A percentile compares a stretch with the other conserved stretches of the same genome.
Evolutionary conservation across 192 early-diverging fungal genomes (phyloP).

Genomic region (Backusella westeae): DNA sequence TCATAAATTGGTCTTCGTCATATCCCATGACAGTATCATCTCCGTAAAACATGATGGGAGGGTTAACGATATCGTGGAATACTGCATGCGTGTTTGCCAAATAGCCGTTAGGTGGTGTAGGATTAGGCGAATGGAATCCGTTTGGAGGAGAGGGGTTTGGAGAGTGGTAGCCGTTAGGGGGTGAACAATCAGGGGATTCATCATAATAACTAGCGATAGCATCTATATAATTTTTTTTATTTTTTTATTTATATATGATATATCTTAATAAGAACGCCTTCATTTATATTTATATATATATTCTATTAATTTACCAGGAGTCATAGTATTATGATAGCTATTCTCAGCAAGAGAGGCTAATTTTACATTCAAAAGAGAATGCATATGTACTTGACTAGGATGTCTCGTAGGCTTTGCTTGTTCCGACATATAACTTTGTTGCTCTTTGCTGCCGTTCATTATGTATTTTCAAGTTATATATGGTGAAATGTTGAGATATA

Average conservation of each 20-base stretch:
- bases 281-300: background rate
- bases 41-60: conserved; percentile 12
- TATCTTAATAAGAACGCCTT: background rate
- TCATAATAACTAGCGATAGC: conserved; percentile 15
- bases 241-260: background rate
- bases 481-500: background rate
- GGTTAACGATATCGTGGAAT: conserved; percentile 7
- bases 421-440: background rate
- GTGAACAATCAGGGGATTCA: conserved; percentile 13
- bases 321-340: conserved; percentile 11
- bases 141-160: conserved; percentile 17
- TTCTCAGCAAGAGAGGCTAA: conserved; percentile 5
- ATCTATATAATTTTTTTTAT: background rate
- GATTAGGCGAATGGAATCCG: conserved; percentile 19
- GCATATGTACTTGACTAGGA: conserved; percentile 7
- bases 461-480: background rate
- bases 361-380: conserved; percentile 14
- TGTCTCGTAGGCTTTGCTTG: background rate
- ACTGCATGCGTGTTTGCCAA: background rate
- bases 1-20: conserved; percentile 15
- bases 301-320: conserved; percentile 10
- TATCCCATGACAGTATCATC: conserved; percentile 6
- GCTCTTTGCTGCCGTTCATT: background rate
- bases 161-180: conserved; percentile 13
- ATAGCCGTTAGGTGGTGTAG: conserved; percentile 15